phyloP scores from a whole-genome alignment of 495 filamentous ascomycete species.

The Hypoxylon crocopeplum region DNA sequence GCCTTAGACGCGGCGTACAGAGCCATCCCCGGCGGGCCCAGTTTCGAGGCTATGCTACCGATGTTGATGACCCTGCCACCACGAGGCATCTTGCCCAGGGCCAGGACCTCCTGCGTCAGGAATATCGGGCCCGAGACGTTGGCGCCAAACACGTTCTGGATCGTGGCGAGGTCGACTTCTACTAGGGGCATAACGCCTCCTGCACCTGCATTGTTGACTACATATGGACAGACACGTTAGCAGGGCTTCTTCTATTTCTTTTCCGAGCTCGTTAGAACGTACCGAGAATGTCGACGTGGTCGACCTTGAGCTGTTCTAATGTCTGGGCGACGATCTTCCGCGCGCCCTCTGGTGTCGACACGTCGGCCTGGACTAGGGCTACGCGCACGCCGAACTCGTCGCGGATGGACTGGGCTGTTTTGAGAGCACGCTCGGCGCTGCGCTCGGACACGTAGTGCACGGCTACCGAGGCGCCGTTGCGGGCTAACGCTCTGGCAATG shows the following conservation, averaged over 20 bases:
- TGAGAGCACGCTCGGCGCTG: constrained; percentile 24
- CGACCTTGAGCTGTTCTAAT: constrained; percentile 34
- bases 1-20: constrained; percentile 45
- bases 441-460: constrained; percentile 41
- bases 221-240: background rate
- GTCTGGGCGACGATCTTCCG: constrained; percentile 43
- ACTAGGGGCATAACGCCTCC: background rate
- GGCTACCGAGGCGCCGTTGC: constrained; percentile 48
- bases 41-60: constrained; percentile 49
- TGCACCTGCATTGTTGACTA: constrained; percentile 32
- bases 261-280: constrained; percentile 5
- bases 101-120: constrained; percentile 46
- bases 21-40: constrained; percentile 1
- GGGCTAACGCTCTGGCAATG: constrained; percentile 45
- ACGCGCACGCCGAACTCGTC: constrained; percentile 34
- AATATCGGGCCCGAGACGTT: constrained; percentile 49
- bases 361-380: constrained; percentile 47
- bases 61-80: constrained; percentile 56
- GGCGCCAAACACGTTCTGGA: constrained; percentile 29
- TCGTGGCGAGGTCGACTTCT: constrained; percentile 16
- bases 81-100: constrained; percentile 47
- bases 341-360: constrained; percentile 40
- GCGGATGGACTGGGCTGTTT: constrained; percentile 30
- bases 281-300: constrained; percentile 51
- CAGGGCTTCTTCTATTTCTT: too few relatives aligned